Evolutionary conservation across 768 basidiomycete species (phyloP), one percentile per base, ranked within the genome.

Genomic region (Hydnum rufescens): DNA sequence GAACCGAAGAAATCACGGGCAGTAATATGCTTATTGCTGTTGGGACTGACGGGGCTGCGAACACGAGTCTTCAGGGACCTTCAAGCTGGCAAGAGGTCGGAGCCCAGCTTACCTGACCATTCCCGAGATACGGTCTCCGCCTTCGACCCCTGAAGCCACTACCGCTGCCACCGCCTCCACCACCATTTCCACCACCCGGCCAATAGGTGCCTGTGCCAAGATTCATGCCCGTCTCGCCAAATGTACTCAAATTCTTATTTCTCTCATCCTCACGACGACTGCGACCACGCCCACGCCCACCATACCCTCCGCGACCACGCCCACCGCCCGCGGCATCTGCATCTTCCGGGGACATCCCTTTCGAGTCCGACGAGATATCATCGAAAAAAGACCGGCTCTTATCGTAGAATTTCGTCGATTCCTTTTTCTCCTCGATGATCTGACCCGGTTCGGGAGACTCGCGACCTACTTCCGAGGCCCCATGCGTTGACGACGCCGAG

Each of bases 221-320:
- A 13, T 50, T 28, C 49, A 29, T 31, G 32, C 83, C 83, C 4
- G 84, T 77, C 62, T 88, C 85, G 2, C 85, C 86, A 70, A 89
- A 89, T 4, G 85, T 88, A 29, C 81, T 80, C 5, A 88, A 76
- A 59, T 88, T 88, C 64, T 74, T 76, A 64, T 85, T 82, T 55
- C 85, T 66, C 61, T 88, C 85, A 59, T 87, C 86, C 58, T 88
- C 84, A 42, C 85, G 66, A 8, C 44, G 8, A 13, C 58, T 84
- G 71, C 58, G 76, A 82, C 51, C 79, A 68, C 1, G 78, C 83
- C 28, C 50, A 48, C 0, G 65, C 71, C 3, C 72, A 70, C 16
- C 72, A 65, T 0, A 71, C 61, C 42, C 72, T 60, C 4, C 69
- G 34, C 25, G 54, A 44, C 29, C 54, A 51, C 47, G 36, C 31